These are phyloP conservation scores for Lichtheimia corymbifera DNA, from an alignment of 371 early-diverging fungal species.

Conservation along the genomic window DNA sequence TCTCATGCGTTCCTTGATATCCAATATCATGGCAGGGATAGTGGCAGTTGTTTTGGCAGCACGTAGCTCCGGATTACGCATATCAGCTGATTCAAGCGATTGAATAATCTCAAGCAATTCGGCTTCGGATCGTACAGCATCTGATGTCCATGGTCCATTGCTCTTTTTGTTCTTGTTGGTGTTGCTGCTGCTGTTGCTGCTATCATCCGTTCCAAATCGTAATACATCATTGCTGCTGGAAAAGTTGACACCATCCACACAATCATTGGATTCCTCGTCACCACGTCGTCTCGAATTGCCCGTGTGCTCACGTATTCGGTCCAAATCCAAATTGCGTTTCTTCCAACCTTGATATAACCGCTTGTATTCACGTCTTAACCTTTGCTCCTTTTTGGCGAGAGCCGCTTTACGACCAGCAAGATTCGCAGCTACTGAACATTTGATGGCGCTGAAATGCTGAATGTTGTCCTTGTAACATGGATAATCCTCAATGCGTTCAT, in stretches of 20 bases:
- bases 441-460: slow-evolving; percentile 25
- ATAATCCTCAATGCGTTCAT: slow-evolving; percentile 54
- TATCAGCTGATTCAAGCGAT: slow-evolving; percentile 72
- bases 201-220: slow-evolving; percentile 39
- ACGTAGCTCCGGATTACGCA: slow-evolving; percentile 76
- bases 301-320: slow-evolving; percentile 44
- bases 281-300: slow-evolving; percentile 31
- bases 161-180: slow-evolving; percentile 31
- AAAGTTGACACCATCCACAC: slow-evolving; percentile 45
- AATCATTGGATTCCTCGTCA: slow-evolving; percentile 52
- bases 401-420: slow-evolving; percentile 21
- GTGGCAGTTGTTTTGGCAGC: slow-evolving; percentile 77
- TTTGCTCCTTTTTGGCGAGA: slow-evolving; percentile 30
- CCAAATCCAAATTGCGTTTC: slow-evolving; percentile 39
- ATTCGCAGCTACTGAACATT: slow-evolving; percentile 21
- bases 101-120: slow-evolving; percentile 80
- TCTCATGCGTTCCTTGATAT: slow-evolving; percentile 57
- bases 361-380: slow-evolving; percentile 44
- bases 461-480: slow-evolving; percentile 63
- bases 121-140: slow-evolving; percentile 83
- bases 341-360: slow-evolving; percentile 40
- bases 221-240: slow-evolving; percentile 45
- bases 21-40: slow-evolving; percentile 77
- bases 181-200: slow-evolving; percentile 9
- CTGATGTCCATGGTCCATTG: slow-evolving; percentile 60